Evolutionary conservation across 2,329 filamentous ascomycete genomes (phyloP).

Genomic region (Colletotrichum tropicicola): DNA sequence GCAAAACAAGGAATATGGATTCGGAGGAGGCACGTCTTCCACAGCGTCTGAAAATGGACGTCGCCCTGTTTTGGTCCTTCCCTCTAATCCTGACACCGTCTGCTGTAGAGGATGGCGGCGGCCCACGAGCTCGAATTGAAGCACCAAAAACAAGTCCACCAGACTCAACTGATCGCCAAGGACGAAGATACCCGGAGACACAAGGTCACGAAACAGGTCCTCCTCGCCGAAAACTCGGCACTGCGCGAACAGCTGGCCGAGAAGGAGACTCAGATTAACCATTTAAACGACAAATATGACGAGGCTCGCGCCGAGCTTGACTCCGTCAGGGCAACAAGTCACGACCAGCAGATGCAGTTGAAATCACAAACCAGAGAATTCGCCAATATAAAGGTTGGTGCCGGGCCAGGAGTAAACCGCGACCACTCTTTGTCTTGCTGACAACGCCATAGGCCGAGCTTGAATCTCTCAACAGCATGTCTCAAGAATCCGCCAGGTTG

Average conservation of each 20-base stretch:
- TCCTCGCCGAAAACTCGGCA: conserved; percentile 78
- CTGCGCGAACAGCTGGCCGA: conserved; percentile 70
- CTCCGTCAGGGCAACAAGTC: conserved; percentile 49
- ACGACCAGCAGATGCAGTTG: conserved; percentile 56
- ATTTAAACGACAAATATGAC: conserved; percentile 50
- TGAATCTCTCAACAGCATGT: conserved; percentile 71
- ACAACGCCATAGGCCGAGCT: conserved; percentile 69
- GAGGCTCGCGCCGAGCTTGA: conserved; percentile 53
- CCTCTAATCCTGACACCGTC: background rate
- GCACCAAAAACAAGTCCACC: conserved; percentile 72
- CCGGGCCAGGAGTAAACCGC: too few relatives aligned
- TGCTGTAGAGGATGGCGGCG: conserved; percentile 50
- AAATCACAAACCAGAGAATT: conserved; percentile 59
- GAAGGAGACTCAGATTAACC: conserved; percentile 67
- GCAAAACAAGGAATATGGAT: conserved; percentile 29
- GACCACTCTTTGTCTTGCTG: background rate
- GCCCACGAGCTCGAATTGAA: conserved; percentile 72
- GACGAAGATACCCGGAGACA: conserved; percentile 79
- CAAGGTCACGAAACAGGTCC: conserved; percentile 73
- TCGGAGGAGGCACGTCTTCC: conserved; percentile 28
- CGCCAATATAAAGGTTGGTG: conserved; percentile 54
- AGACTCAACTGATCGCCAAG: conserved; percentile 74
- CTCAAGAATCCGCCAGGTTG: conserved; percentile 75
- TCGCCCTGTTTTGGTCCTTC: background rate
- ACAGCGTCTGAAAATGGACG: too few relatives aligned